phyloP scores from a whole-genome alignment of 176 grass and related monocot genomes.

The Aegilops umbellulata region DNA sequence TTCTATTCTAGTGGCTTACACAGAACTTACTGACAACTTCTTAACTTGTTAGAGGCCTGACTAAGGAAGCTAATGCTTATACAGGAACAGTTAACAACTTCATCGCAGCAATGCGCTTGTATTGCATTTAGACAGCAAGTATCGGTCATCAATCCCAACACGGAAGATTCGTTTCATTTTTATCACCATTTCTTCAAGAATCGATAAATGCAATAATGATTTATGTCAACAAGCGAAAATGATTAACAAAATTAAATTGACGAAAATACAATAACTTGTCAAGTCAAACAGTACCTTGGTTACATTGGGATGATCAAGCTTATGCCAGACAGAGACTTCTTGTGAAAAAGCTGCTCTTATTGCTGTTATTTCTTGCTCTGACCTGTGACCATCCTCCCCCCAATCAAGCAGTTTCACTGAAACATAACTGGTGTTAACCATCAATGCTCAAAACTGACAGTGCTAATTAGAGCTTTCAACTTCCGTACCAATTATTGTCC shows the following conservation, averaged over 20 bases:
- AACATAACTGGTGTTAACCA: slow-evolving; percentile 2
- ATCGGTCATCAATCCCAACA: not conserved
- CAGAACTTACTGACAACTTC: not conserved
- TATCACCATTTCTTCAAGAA: not conserved
- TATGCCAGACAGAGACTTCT: slow-evolving; percentile 98
- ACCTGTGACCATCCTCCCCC: slow-evolving; percentile 87
- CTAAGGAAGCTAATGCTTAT: not conserved
- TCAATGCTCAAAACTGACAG: not conserved
- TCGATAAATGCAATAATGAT: not conserved
- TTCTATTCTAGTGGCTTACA: not conserved
- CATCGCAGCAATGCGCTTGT: not conserved
- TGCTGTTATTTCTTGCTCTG: slow-evolving; percentile 65
- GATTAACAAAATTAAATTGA: not conserved
- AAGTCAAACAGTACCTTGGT: slow-evolving; percentile 61
- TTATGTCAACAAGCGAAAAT: not conserved
- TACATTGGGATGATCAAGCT: slow-evolving; percentile 98
- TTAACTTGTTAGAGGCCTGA: not conserved
- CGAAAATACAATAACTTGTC: not conserved
- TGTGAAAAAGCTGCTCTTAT: slow-evolving; percentile 77
- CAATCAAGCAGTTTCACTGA: slow-evolving; percentile 96
- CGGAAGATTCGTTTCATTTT: not conserved
- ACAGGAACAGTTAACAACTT: not conserved
- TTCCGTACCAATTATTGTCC: not conserved
- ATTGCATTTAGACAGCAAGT: not conserved
- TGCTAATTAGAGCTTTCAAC: not conserved